These are phyloP conservation scores for Nephelium lappaceum DNA, from an alignment of 345 rosid species.

Conservation along the genomic window DNA sequence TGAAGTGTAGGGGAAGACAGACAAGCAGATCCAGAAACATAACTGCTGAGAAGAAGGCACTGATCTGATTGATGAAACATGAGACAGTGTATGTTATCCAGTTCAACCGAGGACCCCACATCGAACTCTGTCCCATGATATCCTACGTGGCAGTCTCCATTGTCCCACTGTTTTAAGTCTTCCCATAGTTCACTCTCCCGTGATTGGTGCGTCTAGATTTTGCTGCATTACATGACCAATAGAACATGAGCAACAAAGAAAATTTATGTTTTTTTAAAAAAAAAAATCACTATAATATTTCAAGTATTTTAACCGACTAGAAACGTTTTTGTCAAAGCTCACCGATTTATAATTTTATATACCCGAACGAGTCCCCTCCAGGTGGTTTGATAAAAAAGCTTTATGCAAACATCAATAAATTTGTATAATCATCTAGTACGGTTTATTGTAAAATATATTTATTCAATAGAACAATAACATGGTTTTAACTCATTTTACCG, in stretches of 20 bases:
- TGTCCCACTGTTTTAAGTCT: not conserved
- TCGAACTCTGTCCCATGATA: not conserved
- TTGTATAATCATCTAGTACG: no score
- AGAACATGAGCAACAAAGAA: not conserved
- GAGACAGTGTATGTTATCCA: not conserved
- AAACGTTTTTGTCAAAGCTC: no score
- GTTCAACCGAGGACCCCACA: conserved; percentile 4
- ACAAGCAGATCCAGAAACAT: not conserved
- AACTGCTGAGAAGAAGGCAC: not conserved
- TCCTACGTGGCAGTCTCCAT: not conserved
- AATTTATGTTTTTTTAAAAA: not conserved
- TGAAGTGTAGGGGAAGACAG: not conserved
- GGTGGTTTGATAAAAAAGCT: no score
- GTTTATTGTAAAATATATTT: no score
- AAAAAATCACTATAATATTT: not conserved
- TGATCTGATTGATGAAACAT: not conserved
- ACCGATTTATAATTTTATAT: no score
- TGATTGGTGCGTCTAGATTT: conserved; percentile 16
- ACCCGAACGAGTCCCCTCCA: no score
- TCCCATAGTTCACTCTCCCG: not conserved
- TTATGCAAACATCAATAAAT: no score
- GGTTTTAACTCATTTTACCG: no score
- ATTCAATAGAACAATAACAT: no score
- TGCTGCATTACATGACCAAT: not conserved
- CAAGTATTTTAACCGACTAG: no score